These are phyloP conservation scores for Yarrowia bubula DNA, from an alignment of 805 yeast genomes.

Conservation along the genomic window DNA sequence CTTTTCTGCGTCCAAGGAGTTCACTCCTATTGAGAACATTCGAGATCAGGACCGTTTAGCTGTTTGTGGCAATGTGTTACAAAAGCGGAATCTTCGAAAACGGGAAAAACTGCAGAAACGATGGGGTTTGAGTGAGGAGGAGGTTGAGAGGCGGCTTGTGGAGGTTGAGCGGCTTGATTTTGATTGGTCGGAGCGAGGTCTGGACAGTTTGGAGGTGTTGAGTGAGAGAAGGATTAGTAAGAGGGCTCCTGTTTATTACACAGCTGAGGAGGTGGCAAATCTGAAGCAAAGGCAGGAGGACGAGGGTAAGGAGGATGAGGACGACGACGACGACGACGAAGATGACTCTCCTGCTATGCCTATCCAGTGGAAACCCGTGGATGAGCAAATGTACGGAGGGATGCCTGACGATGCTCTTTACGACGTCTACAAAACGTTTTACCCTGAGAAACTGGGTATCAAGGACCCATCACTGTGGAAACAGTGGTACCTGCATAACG, in stretches of 20 bases:
- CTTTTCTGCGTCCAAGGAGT: constrained; percentile 51
- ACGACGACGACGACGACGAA: neutral
- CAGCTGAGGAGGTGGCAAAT: neutral
- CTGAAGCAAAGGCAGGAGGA: neutral
- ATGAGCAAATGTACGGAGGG: neutral
- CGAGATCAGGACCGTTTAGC: constrained; percentile 4
- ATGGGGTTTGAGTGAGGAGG: constrained; percentile 3
- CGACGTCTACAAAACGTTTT: neutral
- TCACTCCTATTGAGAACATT: constrained; percentile 11
- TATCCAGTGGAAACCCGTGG: constrained; percentile 11
- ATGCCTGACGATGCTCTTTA: neutral
- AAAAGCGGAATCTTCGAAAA: neutral
- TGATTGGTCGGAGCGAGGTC: neutral
- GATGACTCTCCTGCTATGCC: neutral
- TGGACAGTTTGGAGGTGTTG: neutral
- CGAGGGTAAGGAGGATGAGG: neutral
- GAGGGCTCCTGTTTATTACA: neutral
- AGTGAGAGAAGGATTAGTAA: neutral
- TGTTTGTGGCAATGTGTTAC: neutral
- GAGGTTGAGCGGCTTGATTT: neutral
- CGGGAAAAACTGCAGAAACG: neutral
- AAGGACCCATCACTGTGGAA: constrained; percentile 76
- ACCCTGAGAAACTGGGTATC: constrained; percentile 54
- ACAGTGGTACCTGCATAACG: constrained; percentile 93
- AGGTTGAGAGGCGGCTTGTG: neutral